Percentiles rank a stretch among this genome's conserved stretches.
Conservation (phyloP, 331 rosid genomes). For the Pyracantha coccinea region DNA sequence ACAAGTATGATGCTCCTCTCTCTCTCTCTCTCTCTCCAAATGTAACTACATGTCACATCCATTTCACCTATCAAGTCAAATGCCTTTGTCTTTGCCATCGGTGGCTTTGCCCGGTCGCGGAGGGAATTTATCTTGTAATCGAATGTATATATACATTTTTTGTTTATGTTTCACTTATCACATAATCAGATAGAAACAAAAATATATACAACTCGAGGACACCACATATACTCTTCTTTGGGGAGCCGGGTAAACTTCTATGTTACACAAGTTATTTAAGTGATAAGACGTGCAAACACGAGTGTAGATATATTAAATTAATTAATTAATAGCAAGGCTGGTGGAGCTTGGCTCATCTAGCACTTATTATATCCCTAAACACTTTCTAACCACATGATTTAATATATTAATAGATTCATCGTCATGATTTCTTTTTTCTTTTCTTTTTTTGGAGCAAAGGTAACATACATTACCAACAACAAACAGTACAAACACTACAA, state of each 20-base stretch:
- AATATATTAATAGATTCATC: neutral
- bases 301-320: neutral
- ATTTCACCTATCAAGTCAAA: neutral
- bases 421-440: neutral
- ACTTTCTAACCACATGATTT: neutral
- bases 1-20: neutral
- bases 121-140: neutral
- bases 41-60: conserved; percentile 16
- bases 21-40: neutral
- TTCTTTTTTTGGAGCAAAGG: neutral
- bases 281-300: no score
- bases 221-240: neutral
- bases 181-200: no score
- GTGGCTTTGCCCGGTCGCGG: neutral
- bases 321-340: neutral
- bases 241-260: neutral
- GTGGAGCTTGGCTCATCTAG: neutral
- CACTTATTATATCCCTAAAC: neutral
- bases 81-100: conserved; percentile 17
- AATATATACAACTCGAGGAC: neutral
- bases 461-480: no score
- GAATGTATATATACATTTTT: no score
- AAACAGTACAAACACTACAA: no score
- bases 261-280: neutral
- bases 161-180: no score